Evolutionary conservation across 176 grass and related monocot species (phyloP).

Genomic region (Cenchrus purpureus): DNA sequence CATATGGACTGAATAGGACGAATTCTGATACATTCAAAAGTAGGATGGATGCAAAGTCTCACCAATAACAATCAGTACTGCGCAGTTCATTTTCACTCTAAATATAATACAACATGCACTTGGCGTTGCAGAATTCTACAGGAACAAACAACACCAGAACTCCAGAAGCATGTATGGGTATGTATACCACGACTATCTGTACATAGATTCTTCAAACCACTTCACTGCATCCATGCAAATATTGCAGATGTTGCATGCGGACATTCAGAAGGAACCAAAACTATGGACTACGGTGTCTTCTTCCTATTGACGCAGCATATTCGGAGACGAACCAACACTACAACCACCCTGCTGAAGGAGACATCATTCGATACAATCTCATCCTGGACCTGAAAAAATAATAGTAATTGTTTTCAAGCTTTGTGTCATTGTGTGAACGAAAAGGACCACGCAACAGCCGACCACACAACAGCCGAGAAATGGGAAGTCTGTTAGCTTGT

Average conservation of each 20-base stretch:
- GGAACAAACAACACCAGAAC: conserved; percentile 1
- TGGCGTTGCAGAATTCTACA: not conserved
- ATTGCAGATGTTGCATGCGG: conserved; percentile 4
- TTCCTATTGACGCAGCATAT: not conserved
- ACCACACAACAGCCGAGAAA: not conserved
- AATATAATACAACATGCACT: not conserved
- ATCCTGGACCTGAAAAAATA: not conserved
- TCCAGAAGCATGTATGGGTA: not conserved
- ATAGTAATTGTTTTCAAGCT: not conserved
- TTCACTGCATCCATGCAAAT: not conserved
- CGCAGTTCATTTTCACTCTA: not conserved
- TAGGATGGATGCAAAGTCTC: not conserved
- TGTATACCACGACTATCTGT: not conserved
- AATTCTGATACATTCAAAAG: not conserved
- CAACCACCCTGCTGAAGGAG: not conserved
- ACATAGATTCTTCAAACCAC: conserved; percentile 20
- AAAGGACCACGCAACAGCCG: no score
- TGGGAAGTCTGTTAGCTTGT: not conserved
- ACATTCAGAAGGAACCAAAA: not conserved
- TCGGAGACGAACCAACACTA: not conserved
- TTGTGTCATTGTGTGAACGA: not conserved
- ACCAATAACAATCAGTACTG: not conserved
- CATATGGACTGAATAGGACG: not conserved
- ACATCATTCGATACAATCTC: not conserved
- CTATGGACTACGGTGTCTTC: not conserved